A percentile compares a stretch with the other conserved stretches of the same genome.
Conservation (phyloP, 2,329 filamentous ascomycete genomes). For the Aspergillus terreus region DNA sequence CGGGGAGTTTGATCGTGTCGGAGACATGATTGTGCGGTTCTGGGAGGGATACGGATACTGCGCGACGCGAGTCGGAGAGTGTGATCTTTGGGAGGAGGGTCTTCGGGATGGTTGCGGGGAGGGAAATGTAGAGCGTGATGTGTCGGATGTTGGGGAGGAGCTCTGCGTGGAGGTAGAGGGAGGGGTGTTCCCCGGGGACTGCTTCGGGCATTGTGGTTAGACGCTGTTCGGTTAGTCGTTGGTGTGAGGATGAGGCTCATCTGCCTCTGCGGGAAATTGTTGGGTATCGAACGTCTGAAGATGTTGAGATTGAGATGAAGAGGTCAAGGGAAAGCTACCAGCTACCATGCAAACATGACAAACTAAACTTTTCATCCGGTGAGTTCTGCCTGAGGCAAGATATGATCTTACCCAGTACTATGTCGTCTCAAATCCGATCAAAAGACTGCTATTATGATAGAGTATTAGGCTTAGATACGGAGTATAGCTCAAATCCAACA, state of each 20-base stretch:
- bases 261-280: too few relatives aligned
- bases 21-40: conserved; percentile 17
- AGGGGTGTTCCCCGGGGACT: background rate
- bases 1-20: conserved; percentile 49
- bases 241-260: background rate
- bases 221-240: background rate
- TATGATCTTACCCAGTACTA: background rate
- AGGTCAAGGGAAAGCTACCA: background rate
- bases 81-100: conserved; percentile 19
- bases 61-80: conserved; percentile 34
- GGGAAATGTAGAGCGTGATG: conserved; percentile 54
- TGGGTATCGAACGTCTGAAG: too few relatives aligned
- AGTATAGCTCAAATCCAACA: background rate
- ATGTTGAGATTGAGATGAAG: background rate
- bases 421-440: background rate
- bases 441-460: background rate
- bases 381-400: background rate
- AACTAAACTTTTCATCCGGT: conserved; percentile 1
- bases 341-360: conserved; percentile 11
- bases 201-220: too few relatives aligned
- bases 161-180: conserved; percentile 54
- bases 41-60: conserved; percentile 36
- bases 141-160: conserved; percentile 59
- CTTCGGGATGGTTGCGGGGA: conserved; percentile 26
- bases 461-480: background rate